Base-by-base conservation (phyloP, 2,329 filamentous ascomycete species). In the Stemphylium vesicarium region DNA sequence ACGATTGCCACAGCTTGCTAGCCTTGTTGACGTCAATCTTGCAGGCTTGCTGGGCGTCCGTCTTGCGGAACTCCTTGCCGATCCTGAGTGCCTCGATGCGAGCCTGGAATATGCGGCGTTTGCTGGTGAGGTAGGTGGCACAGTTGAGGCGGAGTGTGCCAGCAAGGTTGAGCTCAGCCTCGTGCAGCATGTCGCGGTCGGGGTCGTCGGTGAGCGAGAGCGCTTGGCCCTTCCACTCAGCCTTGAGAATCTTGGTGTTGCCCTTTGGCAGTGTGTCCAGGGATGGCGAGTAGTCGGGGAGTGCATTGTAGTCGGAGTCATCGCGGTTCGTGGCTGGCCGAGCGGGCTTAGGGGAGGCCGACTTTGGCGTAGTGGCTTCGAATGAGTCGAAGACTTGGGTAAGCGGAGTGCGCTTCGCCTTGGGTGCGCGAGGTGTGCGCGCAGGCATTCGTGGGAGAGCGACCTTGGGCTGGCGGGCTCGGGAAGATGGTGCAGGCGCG, bases 21-120 rank as follows among this genome's bases (percentile, higher is more conserved):
- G 93, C 92, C 81, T 97, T 98, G 81, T 97, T 97, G 74, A 98
- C 94, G 69, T 98, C 94, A 61, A 97, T 96, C 80, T 96, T 96
- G 83, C 92, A 96, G n/a, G 91, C 92, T 74, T 96, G 91, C 75
- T 98, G 94, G 4, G 92, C 92, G 72, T 96, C 91, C 1, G 94
- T 98, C 84, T 96, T 96, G 74, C 91, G 88, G 75, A 96, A 97
- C 69, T 93, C 90, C 76, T 96, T 95, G 71, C 84, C 84, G 32
- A 85, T 86, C 51, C 80, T 77, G 33, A 86, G 78, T 2, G 87
- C 84, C 56, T 89, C 85, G 31, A 94, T 84, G 36, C 91, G 86
- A 44, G 87, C 86, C 50, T 88, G 81, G 74, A 98, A 98, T 70
- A 98, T 94, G 56, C 92, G 88, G 54, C 94, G 88, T 82, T 97